Conservation (phyloP, 2,329 filamentous ascomycete genomes). For the Aspergillus novoparasiticus region DNA sequence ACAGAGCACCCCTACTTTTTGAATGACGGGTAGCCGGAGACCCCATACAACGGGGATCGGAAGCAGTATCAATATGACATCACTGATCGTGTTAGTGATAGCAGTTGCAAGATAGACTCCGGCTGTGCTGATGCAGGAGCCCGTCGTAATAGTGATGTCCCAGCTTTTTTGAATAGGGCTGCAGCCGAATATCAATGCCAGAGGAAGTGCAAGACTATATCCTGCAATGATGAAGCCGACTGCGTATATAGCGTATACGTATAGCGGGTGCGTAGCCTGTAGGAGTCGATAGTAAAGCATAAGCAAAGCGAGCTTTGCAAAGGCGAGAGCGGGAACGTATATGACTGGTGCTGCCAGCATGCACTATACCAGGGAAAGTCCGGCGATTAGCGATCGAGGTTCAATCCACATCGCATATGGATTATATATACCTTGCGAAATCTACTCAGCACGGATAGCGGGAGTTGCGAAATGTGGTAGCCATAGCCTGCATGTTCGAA, state of each 20-base stretch:
- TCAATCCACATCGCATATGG: no score
- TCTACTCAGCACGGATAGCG: not conserved
- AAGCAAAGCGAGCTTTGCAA: constrained; percentile 23
- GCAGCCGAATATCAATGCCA: constrained; percentile 25
- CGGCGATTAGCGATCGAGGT: not conserved
- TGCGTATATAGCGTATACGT: constrained; percentile 10
- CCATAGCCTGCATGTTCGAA: constrained; percentile 4
- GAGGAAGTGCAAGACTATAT: constrained; percentile 6
- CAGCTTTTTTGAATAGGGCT: constrained; percentile 24
- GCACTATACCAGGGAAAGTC: not conserved
- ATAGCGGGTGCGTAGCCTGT: constrained; percentile 1
- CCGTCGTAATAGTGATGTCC: constrained; percentile 15
- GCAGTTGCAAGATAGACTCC: constrained; percentile 25
- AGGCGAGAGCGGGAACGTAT: constrained; percentile 23
- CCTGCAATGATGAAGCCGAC: constrained; percentile 2
- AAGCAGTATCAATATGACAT: constrained; percentile 25
- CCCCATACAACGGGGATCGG: constrained; percentile 19
- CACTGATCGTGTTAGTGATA: constrained; percentile 26
- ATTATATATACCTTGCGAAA: not conserved
- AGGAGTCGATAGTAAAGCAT: constrained; percentile 25
- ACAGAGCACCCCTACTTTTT: constrained; percentile 21
- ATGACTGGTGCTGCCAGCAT: constrained; percentile 19
- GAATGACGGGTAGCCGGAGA: constrained; percentile 16
- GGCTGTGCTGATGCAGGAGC: constrained; percentile 20
- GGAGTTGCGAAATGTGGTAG: not conserved